These are phyloP conservation scores for Vicia faba DNA, from an alignment of 306 rosid species.

Conservation along the genomic window DNA sequence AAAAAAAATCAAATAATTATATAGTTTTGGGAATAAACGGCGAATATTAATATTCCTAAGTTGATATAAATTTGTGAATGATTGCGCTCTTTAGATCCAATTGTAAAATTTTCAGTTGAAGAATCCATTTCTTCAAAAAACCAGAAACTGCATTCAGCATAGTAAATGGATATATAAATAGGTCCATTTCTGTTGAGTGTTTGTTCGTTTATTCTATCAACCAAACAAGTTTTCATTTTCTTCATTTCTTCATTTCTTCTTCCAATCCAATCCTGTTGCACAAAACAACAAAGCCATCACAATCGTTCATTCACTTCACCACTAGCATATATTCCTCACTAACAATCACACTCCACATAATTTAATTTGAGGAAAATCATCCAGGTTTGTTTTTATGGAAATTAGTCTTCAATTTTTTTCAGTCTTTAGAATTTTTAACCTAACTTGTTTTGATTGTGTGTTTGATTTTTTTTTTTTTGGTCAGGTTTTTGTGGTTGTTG, in stretches of 20 bases:
- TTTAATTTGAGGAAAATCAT: conserved; percentile 43
- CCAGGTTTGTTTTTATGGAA: conserved; percentile 36
- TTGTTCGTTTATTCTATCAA: conserved; percentile 5
- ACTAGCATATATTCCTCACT: background rate
- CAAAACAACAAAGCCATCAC: conserved; percentile 18
- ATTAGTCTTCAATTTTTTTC: conserved; percentile 9
- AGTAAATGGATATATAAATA: background rate
- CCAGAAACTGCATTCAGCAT: background rate
- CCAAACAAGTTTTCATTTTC: conserved; percentile 46
- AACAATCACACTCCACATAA: background rate
- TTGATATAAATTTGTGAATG: background rate
- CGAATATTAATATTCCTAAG: background rate
- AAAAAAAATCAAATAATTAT: too few species aligned
- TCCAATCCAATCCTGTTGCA: conserved; percentile 31
- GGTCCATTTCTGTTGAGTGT: background rate
- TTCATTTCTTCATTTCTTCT: conserved; percentile 27
- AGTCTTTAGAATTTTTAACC: conserved; percentile 23
- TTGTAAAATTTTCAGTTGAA: background rate
- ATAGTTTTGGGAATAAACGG: too few species aligned
- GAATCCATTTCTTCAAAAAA: background rate
- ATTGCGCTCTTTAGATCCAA: background rate
- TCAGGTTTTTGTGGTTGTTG: conserved; percentile 35
- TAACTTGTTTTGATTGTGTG: conserved; percentile 29
- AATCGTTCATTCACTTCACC: conserved; percentile 23
- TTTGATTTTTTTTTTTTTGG: conserved; percentile 11